Evolutionary conservation across 192 early-diverging fungal species (phyloP), one percentile per base, ranked within the genome.

Genomic region (Podila horticola): DNA sequence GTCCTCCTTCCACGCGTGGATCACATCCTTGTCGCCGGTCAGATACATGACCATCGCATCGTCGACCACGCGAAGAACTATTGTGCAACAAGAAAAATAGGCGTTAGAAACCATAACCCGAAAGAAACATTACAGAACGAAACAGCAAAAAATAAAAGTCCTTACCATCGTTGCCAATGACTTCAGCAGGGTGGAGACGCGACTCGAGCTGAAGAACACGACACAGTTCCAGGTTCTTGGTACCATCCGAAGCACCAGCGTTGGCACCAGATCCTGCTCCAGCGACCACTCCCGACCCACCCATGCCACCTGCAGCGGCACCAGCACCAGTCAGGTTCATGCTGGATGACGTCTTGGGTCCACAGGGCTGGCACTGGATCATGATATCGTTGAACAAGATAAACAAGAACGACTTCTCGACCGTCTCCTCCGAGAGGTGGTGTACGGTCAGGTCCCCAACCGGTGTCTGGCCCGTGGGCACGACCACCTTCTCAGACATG

Each of bases 361-460:
- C 36, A 26, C 89, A 28, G 7, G 57, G 69, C 7, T 66, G 71
- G 28, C 70, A 73, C 82, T 89, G 88, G 58, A 92, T 67, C 72
- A 92, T 72, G 67, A 92, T 82, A 74, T 92, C 91, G 67, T 87
- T 92, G 75, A 92, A 92, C 64, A 92, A 64, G 63, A 84, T 88
- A 67, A 88, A 90, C 58, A 84, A 64, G 67, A 84, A 89, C 31
- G 83, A 79, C 36, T 74, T 73, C 3, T 87, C 88, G 11, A 84
- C 82, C n/a, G 81, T 73, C 10, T 82, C 84, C 58, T 84, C 72
- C n/a, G 76, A 71, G 33, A 84, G 59, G 45, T 79, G 58, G 62
- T 75, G 73, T 1, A 73, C 73, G 4, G 69, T 75, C 74, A 71
- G 13, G 20, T 74, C 71, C 6, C 71, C 58, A 17, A 26, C 41